Base-by-base conservation (phyloP, 495 filamentous ascomycete species). In the Xylaria longipes region DNA sequence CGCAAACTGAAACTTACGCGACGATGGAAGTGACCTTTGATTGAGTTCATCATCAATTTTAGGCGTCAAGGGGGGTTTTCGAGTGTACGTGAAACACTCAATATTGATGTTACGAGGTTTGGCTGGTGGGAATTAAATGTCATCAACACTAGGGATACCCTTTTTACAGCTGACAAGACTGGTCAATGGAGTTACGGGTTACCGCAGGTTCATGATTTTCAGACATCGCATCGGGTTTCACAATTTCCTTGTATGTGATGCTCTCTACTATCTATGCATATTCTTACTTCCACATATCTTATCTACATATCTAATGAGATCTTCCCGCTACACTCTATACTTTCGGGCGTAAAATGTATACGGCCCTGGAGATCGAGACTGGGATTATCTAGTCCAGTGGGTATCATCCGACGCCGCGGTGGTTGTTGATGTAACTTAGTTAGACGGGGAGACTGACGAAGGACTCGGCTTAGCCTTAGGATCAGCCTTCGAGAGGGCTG, bases 401-500 rank as follows among this genome's bases (percentile, higher is more conserved):
- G 3, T 8, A 35, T 61, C 17, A 60, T n/a, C 5, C n/a, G 33
- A 22, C 27, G 1, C 25, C 29, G 35, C 22, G 9, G 43, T 43
- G 20, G 31, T 41, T 33, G 29, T 20, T 1, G 11, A 29, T 45
- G 43, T 17, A 11, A n/a, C n/a, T 39, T 22, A 65, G 25, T 12
- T 45, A 37, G 69, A 48, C 6, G 25, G 29, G 5, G 62, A 25
- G 5, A 37, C 48, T 17, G 60, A 48, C 22, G 50, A 66, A 60
- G 62, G 69, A n/a, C 25, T 57, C n/a, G 61, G 61, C 84, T 94
- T 73, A 84, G 84, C 80, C 82, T 82, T 68, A 92, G 84, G 76
- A 84, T 84, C 22, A 72, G 74, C 58, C 58, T 71, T 62, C 69
- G 73, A 29, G 35, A 70, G 63, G 72, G 74, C 75, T 69, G 73